phyloP scores from a whole-genome alignment of 176 grass and related monocot genomes.

The Metroxylon sagu region DNA sequence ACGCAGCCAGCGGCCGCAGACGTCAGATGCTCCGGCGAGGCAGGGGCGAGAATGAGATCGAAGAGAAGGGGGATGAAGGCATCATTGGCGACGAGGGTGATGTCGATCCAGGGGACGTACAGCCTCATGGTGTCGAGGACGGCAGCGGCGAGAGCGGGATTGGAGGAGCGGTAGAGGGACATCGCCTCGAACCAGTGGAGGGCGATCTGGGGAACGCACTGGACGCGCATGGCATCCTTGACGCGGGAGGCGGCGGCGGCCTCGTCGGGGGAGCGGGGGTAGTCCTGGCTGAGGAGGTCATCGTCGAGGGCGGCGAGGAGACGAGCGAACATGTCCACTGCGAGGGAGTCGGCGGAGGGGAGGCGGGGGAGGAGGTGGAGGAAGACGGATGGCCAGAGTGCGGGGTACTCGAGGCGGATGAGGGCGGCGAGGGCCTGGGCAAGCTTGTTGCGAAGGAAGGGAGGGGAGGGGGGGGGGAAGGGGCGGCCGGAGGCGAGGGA shows the following conservation, averaged over 20 bases:
- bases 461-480: constrained; percentile 41
- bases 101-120: constrained; percentile 91
- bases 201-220: constrained; percentile 85
- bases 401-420: constrained; percentile 80
- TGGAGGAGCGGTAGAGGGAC: constrained; percentile 34
- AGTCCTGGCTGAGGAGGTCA: constrained; percentile 86
- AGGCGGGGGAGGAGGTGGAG: constrained; percentile 44
- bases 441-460: constrained; percentile 84
- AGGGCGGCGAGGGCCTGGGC: constrained; percentile 75
- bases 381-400: constrained; percentile 53
- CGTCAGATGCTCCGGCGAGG: constrained; percentile 33
- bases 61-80: constrained; percentile 78
- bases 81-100: constrained; percentile 71
- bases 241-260: constrained; percentile 49
- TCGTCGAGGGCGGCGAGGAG: constrained; percentile 65
- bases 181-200: constrained; percentile 68
- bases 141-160: constrained; percentile 40
- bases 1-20: constrained; percentile 59
- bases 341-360: constrained; percentile 31
- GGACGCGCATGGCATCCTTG: constrained; percentile 86
- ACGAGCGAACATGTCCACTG: constrained; percentile 84
- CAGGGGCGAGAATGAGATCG: constrained; percentile 58
- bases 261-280: constrained; percentile 54
- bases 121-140: constrained; percentile 70
- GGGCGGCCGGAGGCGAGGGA: constrained; percentile 42